Base-by-base conservation (phyloP, 495 filamentous ascomycete species). In the Immersiella caudata region DNA sequence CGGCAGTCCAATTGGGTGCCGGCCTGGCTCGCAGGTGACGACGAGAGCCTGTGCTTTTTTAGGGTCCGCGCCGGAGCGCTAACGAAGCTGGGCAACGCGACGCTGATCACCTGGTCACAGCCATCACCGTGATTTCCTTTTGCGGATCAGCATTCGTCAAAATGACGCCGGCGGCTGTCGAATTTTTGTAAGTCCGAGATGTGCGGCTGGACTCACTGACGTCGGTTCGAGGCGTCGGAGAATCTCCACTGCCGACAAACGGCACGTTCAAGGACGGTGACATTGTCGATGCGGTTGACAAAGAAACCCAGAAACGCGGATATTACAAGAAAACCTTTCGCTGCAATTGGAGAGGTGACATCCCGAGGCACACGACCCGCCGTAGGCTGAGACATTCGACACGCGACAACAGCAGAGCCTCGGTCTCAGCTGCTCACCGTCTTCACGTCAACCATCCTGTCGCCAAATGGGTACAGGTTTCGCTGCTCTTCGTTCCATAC, bases 41-140 rank as follows among this genome's bases (percentile, higher is more conserved):
- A 50, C 20, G n/a, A 20, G 3, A 4, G 57, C 57, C 36, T 60
- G 25, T 21, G 21, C 54, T 27, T 57, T 25, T 57, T 57, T 22
- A 21, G 54, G 54, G 54, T 14, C 22, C 54, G 26, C 16, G 54
- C 20, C 16, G 26, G 26, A 11, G 12, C 11, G 57, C 57, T 60
- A 60, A 35, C 57, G 26, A 36, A 60, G 29, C 55, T 29, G 26
- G 22, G 55, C 21, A 27, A 26, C 36, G 14, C 21, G 21, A 16
- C n/a, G 33, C 21, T 33, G 60, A 33, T 62, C 60, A 62, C 21
- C 60, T 62, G 60, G n/a, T 33, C 35, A 46, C 6, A 21, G n/a
- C 50, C 60, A 50, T 27, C 20, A 62, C 25, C 57, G 29, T 57
- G 54, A 46, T 46, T 57, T 7, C 12, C 16, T 57, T 25, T 57